Evolutionary conservation across 2,329 filamentous ascomycete species (phyloP).

Genomic region (Cadophora gregata): DNA sequence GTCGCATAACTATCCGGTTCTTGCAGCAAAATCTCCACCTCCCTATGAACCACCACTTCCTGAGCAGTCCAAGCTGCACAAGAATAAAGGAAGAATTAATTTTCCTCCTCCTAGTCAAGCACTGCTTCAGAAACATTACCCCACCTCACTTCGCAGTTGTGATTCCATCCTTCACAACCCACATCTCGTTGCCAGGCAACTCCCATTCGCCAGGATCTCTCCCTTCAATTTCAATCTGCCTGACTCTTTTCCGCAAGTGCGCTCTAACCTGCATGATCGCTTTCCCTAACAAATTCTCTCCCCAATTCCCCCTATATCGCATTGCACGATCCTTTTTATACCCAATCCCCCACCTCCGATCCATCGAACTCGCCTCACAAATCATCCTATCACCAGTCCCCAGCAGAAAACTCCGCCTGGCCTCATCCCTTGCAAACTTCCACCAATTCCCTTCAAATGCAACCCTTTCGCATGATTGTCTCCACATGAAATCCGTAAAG

Average conservation of each 20-base stretch:
- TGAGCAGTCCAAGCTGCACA: too few relatives aligned
- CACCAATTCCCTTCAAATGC: constrained; percentile 45
- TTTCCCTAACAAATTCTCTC: constrained; percentile 25
- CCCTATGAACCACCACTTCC: too few relatives aligned
- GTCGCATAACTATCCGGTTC: too few relatives aligned
- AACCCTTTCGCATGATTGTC: constrained; percentile 29
- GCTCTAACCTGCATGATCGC: constrained; percentile 24
- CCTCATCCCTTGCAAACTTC: constrained; percentile 44
- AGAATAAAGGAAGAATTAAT: too few relatives aligned
- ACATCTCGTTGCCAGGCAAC: constrained; percentile 11
- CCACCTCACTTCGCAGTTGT: neutral
- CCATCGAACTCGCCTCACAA: constrained; percentile 43
- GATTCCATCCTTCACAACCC: constrained; percentile 1
- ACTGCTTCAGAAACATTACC: neutral
- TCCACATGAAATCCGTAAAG: constrained; percentile 43
- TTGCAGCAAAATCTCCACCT: too few relatives aligned
- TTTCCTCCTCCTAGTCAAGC: neutral
- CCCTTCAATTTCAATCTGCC: neutral
- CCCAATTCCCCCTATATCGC: constrained; percentile 20
- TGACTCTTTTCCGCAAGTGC: constrained; percentile 15
- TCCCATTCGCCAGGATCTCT: constrained; percentile 15
- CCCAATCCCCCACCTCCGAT: constrained; percentile 47
- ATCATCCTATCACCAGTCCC: constrained; percentile 43
- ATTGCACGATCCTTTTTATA: constrained; percentile 32
- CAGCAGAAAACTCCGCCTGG: constrained; percentile 41